Base-by-base conservation (phyloP, 176 grass and related monocot species). In the Eragrostis curvula region DNA sequence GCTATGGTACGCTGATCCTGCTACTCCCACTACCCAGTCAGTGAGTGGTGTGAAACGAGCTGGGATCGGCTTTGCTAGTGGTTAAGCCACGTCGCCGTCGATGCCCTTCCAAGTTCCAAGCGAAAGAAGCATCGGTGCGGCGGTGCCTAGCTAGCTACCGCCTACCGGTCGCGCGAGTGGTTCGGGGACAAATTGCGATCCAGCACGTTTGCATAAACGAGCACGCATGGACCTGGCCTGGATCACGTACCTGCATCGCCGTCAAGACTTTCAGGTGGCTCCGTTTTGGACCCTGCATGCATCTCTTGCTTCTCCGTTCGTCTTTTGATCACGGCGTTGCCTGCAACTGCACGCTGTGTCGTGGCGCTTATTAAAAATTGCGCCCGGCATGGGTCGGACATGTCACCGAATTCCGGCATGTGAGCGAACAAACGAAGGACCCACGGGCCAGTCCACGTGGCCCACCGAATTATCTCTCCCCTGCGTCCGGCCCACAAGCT, bases 1-100 rank as follows among this genome's bases (percentile, higher is more conserved):
- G 67, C 80, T 28, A 27, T 28, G 17, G 49, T 30, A 48, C 46
- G 77, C 39, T 2, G 49, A 16, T 27, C 32, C 43, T 18, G 17
- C 11, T 53, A 16, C 3, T 24, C 3, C 51, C 8, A 0, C 10
- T 23, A 11, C 46, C 47, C 21, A 52, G 6, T 20, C 56, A 59
- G n/a, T 28, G 18, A 11, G 20, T 58, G 41, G 2, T 55, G 72
- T 75, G 85, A 75, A 81, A 81, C 44, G 49, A 16, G 43, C 46
- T 15, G n/a, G n/a, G n/a, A n/a, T n/a, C n/a, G n/a, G n/a, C n/a
- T n/a, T n/a, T n/a, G n/a, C 30, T 27, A 63, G 45, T 25, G 41
- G 18, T 50, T 21, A 28, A 28, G 20, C 57, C 27, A n/a, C 5
- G 27, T 48, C 52, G 12, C 67, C 20, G 27, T 71, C 79, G 11